Evolutionary conservation across 805 yeast genomes (phyloP), one percentile per base, ranked within the genome.

Genomic region (Maudiozyma turicensis): DNA sequence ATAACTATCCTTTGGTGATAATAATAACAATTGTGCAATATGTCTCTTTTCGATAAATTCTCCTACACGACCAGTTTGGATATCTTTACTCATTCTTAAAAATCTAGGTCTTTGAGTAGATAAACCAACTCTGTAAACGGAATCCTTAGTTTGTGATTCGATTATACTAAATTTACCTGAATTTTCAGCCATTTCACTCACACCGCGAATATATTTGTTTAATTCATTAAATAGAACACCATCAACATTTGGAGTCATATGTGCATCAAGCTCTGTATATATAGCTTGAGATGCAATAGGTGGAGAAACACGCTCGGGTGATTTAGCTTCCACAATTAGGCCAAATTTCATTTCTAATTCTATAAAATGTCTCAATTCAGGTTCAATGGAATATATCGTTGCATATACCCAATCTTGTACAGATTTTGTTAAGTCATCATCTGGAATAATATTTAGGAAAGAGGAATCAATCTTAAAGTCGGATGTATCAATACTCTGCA

Each of bases 381-480:
- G 77, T 39, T 79, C 76, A 39, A 86, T 75, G 34, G 86, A 86
- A 43, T 74, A 74, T 44, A 88, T 72, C 53, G 86, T 83, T 15
- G 95, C 89, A 72, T 84, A 89, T 8, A 90, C 74, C 97, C 97
- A 90, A 57, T 84, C 87, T 26, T 93, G 84, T 6, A 90, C 80
- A 34, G 86, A 79, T 59, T 90, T 78, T 6, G 90, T 84, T 50
- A 86, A 72, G 58, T 87, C 91, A 59, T 87, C 88, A 44, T 86
- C 81, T 0, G 84, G 74, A 5, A 89, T 90, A 0, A 88, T 81
- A 14, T 87, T 75, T 40, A 88, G 77, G 45, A 77, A 65, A 0
- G 75, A 64, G 20, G 72, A 60, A 33, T 72, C 76, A 31, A 67
- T 45, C 61, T 65, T 55, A 8, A 64, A 57, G 48, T 64, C 64